A percentile compares a stretch with the other conserved stretches of the same genome.
Evolutionary conservation across 768 basidiomycete genomes (phyloP).

Genomic region (Tylopilus felleus): DNA sequence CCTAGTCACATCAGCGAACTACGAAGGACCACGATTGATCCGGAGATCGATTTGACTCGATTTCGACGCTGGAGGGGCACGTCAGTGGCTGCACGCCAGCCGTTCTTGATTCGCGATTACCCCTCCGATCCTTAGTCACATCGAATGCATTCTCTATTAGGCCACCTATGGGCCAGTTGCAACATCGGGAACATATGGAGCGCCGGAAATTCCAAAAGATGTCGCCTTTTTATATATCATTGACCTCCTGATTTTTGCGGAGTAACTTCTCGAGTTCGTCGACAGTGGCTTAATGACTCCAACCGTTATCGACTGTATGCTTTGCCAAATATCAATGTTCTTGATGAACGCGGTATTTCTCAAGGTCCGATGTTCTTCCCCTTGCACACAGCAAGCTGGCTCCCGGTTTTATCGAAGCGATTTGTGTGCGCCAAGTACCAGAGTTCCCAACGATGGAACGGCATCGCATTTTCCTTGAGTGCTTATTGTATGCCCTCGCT

Average conservation of each 20-base stretch:
- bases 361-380: neutral
- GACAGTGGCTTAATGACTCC: neutral
- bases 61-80: neutral
- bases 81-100: neutral
- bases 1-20: slow-evolving; percentile 3
- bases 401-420: slow-evolving; percentile 2
- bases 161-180: neutral
- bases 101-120: slow-evolving; percentile 10
- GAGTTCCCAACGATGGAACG: neutral
- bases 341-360: neutral
- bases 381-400: neutral
- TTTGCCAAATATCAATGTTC: neutral
- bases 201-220: neutral
- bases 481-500: neutral
- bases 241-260: neutral
- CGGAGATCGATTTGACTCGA: slow-evolving; percentile 10
- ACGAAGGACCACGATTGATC: slow-evolving; percentile 13
- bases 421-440: neutral
- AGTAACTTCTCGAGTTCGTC: neutral
- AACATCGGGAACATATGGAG: neutral
- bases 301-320: neutral
- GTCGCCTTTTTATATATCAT: neutral
- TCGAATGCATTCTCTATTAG: slow-evolving; percentile 2
- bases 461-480: neutral
- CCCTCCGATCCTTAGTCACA: slow-evolving; percentile 6